These are phyloP conservation scores for Geranium incanum DNA, from an alignment of 441 rosid genomes.

Conservation along the genomic window DNA sequence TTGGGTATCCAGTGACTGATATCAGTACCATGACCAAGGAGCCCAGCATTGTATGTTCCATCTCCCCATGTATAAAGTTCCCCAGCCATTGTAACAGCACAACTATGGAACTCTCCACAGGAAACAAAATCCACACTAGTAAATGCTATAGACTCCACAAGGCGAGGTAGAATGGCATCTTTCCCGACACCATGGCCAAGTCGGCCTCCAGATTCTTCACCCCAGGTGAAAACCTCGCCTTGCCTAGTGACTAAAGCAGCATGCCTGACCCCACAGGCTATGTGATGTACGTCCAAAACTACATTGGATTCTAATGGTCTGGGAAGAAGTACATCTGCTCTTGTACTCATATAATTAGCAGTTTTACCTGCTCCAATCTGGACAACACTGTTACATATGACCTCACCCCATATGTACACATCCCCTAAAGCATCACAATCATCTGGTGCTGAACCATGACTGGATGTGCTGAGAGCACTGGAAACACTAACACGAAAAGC, in stretches of 20 bases:
- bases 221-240: conserved; percentile 91
- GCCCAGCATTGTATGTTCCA: conserved; percentile 73
- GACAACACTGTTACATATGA: conserved; percentile 68
- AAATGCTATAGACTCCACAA: conserved; percentile 65
- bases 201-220: conserved; percentile 92
- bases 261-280: conserved; percentile 87
- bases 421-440: conserved; percentile 95
- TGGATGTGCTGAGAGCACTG: conserved; percentile 94
- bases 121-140: conserved; percentile 81
- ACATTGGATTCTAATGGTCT: conserved; percentile 88
- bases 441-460: conserved; percentile 98
- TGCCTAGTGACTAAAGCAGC: conserved; percentile 90
- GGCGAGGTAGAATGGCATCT: conserved; percentile 78
- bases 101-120: conserved; percentile 86
- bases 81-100: conserved; percentile 95
- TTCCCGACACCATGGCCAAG: conserved; percentile 96
- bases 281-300: conserved; percentile 82
- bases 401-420: conserved; percentile 96
- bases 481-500: conserved; percentile 89
- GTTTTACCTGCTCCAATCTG: conserved; percentile 74
- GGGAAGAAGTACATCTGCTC: conserved; percentile 73
- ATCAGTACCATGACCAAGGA: conserved; percentile 90
- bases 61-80: conserved; percentile 96
- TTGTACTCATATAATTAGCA: conserved; percentile 45
- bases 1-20: conserved; percentile 93